A percentile compares a stretch with the other conserved stretches of the same genome.
Conservation (phyloP, 345 rosid genomes). For the Hirschfeldia incana region DNA sequence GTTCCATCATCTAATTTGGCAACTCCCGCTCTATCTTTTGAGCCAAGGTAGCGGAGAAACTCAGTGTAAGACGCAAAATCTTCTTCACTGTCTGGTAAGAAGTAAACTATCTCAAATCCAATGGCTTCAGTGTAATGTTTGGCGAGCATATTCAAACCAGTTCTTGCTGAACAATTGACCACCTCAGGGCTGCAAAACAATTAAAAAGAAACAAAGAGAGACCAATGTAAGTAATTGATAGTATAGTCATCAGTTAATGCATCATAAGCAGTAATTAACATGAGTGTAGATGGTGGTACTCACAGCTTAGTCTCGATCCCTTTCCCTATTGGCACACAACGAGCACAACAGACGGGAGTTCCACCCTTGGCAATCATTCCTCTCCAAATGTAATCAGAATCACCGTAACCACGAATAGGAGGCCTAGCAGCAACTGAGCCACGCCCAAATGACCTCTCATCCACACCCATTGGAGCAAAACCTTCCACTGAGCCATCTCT, state of each 20-base stretch:
- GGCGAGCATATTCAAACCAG: conserved; percentile 88
- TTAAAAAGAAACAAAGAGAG: background rate
- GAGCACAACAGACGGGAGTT: conserved; percentile 62
- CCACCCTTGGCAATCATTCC: conserved; percentile 68
- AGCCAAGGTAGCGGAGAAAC: conserved; percentile 89
- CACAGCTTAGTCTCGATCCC: conserved; percentile 55
- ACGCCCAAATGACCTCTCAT: conserved; percentile 50
- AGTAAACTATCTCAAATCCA: conserved; percentile 85
- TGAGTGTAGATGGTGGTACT: conserved; percentile 33
- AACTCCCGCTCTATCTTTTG: conserved; percentile 94
- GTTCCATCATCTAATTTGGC: conserved; percentile 94
- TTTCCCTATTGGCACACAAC: conserved; percentile 56
- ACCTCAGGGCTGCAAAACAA: conserved; percentile 70
- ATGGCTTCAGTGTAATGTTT: conserved; percentile 78
- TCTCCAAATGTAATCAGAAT: conserved; percentile 69
- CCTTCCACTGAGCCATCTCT: conserved; percentile 56
- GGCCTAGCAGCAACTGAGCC: conserved; percentile 42
- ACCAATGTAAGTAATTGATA: conserved; percentile 8
- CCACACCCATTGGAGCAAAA: conserved; percentile 43
- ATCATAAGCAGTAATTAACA: no score
- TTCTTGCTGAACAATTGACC: conserved; percentile 96
- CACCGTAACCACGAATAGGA: conserved; percentile 40
- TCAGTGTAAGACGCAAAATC: conserved; percentile 98
- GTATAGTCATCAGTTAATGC: background rate
- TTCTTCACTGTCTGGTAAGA: conserved; percentile 90